Conservation (phyloP, 2,329 filamentous ascomycete genomes). For the Penicillium capsulatum region DNA sequence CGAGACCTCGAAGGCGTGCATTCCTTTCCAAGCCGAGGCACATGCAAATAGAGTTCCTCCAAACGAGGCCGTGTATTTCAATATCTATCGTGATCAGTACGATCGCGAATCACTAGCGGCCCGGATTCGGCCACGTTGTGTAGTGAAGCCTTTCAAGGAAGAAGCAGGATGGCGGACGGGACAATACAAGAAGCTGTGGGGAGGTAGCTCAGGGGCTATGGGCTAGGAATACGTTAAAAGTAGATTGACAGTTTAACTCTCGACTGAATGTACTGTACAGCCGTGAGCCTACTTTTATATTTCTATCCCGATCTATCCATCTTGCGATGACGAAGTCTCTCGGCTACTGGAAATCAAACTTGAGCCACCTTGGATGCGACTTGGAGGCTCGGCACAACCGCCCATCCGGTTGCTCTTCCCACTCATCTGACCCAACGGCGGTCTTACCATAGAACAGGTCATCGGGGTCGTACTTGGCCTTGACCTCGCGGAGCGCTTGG, state of each 20-base stretch:
- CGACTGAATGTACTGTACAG: too few relatives aligned
- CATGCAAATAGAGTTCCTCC: not conserved
- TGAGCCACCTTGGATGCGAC: not conserved
- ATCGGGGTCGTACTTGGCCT: slow-evolving; percentile 38
- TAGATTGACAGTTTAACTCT: too few relatives aligned
- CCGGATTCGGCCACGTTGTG: not conserved
- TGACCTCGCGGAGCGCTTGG: slow-evolving; percentile 30
- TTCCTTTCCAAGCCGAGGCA: not conserved
- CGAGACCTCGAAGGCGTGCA: not conserved
- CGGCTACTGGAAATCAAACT: too few relatives aligned
- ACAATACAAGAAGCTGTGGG: not conserved
- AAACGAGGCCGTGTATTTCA: not conserved
- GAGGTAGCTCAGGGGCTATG: not conserved
- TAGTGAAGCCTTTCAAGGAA: not conserved
- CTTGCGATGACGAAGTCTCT: too few relatives aligned
- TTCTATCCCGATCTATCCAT: too few relatives aligned
- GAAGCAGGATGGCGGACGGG: not conserved
- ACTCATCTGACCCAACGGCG: slow-evolving; percentile 10
- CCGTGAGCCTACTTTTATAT: too few relatives aligned
- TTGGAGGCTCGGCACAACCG: not conserved
- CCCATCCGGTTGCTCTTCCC: slow-evolving; percentile 4
- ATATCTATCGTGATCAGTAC: not conserved
- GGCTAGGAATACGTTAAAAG: too few relatives aligned
- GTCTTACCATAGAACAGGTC: slow-evolving; percentile 31
- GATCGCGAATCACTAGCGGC: not conserved